A percentile compares a stretch with the other conserved stretches of the same genome.
Evolutionary conservation across 768 basidiomycete genomes (phyloP).

Genomic region (Nevesoporus exiguus): DNA sequence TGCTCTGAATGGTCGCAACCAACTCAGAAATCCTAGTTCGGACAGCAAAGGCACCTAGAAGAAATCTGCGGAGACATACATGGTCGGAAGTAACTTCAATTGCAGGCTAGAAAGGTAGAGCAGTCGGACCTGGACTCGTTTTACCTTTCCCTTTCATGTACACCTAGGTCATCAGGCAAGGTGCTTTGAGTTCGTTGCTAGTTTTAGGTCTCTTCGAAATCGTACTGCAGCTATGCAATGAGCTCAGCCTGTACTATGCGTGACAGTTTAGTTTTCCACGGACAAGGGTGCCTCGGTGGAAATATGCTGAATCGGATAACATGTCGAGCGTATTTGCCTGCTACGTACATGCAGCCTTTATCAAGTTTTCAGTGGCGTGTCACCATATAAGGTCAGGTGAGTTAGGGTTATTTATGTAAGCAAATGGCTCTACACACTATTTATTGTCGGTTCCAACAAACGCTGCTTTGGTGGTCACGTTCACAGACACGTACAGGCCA

Average conservation of each 20-base stretch:
- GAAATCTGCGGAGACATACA: not conserved
- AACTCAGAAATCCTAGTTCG: not conserved
- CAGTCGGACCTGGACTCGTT: not conserved
- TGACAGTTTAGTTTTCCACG: no score
- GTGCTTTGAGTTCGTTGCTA: not conserved
- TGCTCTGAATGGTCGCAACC: no score
- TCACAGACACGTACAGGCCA: constrained; percentile 36
- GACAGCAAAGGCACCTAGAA: not conserved
- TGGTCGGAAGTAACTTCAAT: not conserved
- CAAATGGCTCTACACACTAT: no score
- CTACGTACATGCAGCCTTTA: constrained; percentile 19
- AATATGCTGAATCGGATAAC: not conserved
- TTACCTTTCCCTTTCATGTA: not conserved
- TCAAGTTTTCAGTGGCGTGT: constrained; percentile 20
- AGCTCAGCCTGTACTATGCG: not conserved
- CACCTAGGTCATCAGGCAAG: no score
- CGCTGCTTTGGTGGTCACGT: constrained; percentile 18
- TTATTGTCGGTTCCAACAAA: no score
- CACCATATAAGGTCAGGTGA: constrained; percentile 12
- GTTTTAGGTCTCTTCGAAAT: not conserved
- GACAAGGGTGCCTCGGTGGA: no score
- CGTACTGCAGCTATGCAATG: not conserved
- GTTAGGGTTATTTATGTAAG: not conserved
- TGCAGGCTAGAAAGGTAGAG: not conserved
- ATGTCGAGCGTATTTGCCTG: constrained; percentile 10